Percentiles rank a stretch among this genome's conserved stretches.
Evolutionary conservation across 208 protist genomes (phyloP).

Genomic region (Strigomonas culicis): DNA sequence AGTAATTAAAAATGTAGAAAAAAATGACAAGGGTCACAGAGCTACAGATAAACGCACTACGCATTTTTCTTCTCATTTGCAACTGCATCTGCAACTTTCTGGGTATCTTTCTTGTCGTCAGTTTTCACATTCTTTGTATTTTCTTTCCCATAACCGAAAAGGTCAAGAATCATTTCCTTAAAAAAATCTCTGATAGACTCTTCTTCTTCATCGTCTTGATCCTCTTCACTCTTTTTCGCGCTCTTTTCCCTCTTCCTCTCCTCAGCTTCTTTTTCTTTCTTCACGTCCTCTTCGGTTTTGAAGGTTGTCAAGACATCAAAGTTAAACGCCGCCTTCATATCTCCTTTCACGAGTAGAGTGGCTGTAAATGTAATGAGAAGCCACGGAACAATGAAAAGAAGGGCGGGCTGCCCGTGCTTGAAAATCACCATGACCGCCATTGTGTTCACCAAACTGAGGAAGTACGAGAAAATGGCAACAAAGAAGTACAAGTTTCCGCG

Average conservation of each 20-base stretch:
- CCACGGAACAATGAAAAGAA: slow-evolving; percentile 92
- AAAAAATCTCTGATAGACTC: slow-evolving; percentile 25
- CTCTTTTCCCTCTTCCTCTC: not conserved
- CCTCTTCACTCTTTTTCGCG: not conserved
- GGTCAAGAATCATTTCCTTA: slow-evolving; percentile 15
- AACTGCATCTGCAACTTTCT: not conserved
- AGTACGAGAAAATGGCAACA: slow-evolving; percentile 81
- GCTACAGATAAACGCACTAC: not conserved
- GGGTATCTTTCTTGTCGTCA: slow-evolving; percentile 27
- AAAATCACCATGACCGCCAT: slow-evolving; percentile 96
- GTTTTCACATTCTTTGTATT: slow-evolving; percentile 9
- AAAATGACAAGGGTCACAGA: not conserved
- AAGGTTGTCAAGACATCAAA: slow-evolving; percentile 39
- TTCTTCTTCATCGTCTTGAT: slow-evolving; percentile 17
- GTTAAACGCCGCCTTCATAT: slow-evolving; percentile 48
- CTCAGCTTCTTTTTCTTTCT: not conserved
- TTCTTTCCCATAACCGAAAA: slow-evolving; percentile 46
- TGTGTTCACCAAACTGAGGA: slow-evolving; percentile 89
- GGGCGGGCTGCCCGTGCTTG: slow-evolving; percentile 90
- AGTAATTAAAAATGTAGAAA: not conserved
- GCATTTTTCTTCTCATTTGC: not conserved
- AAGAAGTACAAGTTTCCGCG: slow-evolving; percentile 87
- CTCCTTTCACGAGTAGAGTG: slow-evolving; percentile 46
- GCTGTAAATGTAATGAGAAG: slow-evolving; percentile 63
- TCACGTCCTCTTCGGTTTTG: slow-evolving; percentile 11